Base-by-base conservation (phyloP, 2,329 filamentous ascomycete genomes). In the Trichoderma guizhouense region DNA sequence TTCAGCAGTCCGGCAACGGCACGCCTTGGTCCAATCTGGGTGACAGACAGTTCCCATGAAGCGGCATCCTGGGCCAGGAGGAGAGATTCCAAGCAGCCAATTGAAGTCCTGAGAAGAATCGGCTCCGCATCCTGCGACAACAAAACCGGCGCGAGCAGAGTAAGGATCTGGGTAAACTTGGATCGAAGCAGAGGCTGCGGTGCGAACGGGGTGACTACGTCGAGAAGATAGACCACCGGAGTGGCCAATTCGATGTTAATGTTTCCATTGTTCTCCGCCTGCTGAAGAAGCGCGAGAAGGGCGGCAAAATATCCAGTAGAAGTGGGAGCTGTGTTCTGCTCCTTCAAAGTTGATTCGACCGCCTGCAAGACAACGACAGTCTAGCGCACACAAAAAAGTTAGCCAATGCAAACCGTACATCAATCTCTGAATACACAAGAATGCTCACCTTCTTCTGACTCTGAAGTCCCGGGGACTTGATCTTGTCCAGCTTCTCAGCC, bases 261-360 rank as follows among this genome's bases (percentile, higher is more conserved):
- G 69, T 90, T 89, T 66, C 90, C 91, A 74, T 83, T 86, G 51
- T 87, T 89, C 69, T 92, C 87, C 32, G 93, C 91, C 82, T 97
- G 93, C 77, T 90, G 89, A 3, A 99, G 89, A 4, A 99, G 88
- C 47, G 95, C 93, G 60, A 99, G 87, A 6, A 99, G 89, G n/a
- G 96, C 95, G 18, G 95, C 95, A 79, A 98, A 98, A 83, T 98
- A 99, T 73, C 92, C 94, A 18, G 96, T 98, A 28, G 96, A 89
- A 1, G 93, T 95, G 72, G 91, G 88, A 71, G 93, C 90, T 71
- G 93, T 91, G 78, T 95, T 93, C 81, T 98, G 94, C 78, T 95
- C 93, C 80, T 92, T 91, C 72, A 99, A 89, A 55, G 94, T 98
- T 77, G 97, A 92, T 82, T 99, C 96, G 78, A 99, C 93, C 74